Base-by-base conservation (phyloP, 164 flowering plant genomes). In the Hamamelis virginiana region DNA sequence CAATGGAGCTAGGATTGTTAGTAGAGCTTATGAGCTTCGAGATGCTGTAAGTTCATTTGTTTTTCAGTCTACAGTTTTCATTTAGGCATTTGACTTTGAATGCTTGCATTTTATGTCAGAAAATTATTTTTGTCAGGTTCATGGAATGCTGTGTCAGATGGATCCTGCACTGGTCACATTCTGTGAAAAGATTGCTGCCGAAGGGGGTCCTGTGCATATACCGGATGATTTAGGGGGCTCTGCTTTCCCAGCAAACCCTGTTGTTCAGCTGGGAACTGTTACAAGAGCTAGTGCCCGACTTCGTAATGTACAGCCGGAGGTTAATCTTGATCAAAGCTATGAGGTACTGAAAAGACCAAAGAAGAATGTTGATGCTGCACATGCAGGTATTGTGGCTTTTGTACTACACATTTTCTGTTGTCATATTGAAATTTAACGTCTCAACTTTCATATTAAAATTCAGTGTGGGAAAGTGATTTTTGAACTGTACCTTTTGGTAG, bases 81-180 rank as follows among this genome's bases (percentile, higher is more conserved):
- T 4, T 59, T 68, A 23, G 59, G 16, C 26, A 15, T 14, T 16
- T 13, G n/a, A 8, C 11, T 14, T 16, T 13, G n/a, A 8, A 64
- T 28, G 21, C 18, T 61, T 9, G 26, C 64, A 46, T 52, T 53
- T 33, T 38, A 48, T 66, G 52, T 16, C 22, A 16, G 22, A 1
- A 48, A 64, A 60, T 51, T 10, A 8, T 12, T 10, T 15, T 45
- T 46, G 73, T 46, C 79, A 95, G 99, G 96, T 95, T 62, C 90
- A 91, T 46, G 99, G 98, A 67, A 95, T 95, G 99, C 74, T 95
- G 61, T 84, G 96, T 53, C 99, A 92, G 82, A 91, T 95, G 93
- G 99, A 96, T 75, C 99, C 97, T 26, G 91, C 94, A 18, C 79
- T 96, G 48, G 86, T 90, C 46, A 71, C 92, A 56, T 89, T 83